These are phyloP conservation scores for Haplosporangium sp. DNA, from an alignment of 371 early-diverging fungal genomes.

Conservation along the genomic window DNA sequence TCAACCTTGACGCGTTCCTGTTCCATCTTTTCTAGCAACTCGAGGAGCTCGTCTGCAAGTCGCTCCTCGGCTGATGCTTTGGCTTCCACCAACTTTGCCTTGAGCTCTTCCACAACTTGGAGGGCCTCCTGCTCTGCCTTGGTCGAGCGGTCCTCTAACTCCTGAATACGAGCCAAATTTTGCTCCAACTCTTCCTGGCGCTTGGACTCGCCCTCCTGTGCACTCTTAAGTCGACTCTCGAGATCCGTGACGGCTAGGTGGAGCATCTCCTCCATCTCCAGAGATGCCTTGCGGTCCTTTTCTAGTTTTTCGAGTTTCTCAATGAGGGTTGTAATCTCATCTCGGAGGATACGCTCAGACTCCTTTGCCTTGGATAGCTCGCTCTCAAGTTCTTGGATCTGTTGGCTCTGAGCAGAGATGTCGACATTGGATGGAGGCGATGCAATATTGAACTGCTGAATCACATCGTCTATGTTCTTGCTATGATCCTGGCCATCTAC, in stretches of 20 bases:
- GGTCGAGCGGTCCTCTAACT: slow-evolving; percentile 57
- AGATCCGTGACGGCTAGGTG: slow-evolving; percentile 38
- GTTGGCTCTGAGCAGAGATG: not conserved
- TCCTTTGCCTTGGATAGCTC: slow-evolving; percentile 23
- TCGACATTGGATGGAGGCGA: not conserved
- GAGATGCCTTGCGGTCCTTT: slow-evolving; percentile 8
- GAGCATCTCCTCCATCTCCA: slow-evolving; percentile 51
- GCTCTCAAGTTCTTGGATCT: slow-evolving; percentile 12
- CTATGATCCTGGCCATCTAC: slow-evolving; percentile 9
- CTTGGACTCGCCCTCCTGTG: slow-evolving; percentile 22
- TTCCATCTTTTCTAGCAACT: slow-evolving; percentile 46
- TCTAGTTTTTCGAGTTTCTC: slow-evolving; percentile 36
- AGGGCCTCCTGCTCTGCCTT: slow-evolving; percentile 54
- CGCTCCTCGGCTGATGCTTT: slow-evolving; percentile 24
- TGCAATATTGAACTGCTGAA: slow-evolving; percentile 17
- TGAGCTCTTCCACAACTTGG: slow-evolving; percentile 32
- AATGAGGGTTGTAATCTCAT: slow-evolving; percentile 13
- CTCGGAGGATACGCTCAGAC: slow-evolving; percentile 25
- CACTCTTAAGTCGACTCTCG: slow-evolving; percentile 23
- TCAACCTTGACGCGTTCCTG: slow-evolving; percentile 42
- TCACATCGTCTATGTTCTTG: not conserved
- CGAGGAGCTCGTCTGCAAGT: slow-evolving; percentile 32
- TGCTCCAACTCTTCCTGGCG: slow-evolving; percentile 36
- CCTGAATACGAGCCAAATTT: slow-evolving; percentile 40
- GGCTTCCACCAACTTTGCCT: slow-evolving; percentile 21